phyloP scores from a whole-genome alignment of 768 basidiomycete genomes.

The Lepiota venenata region DNA sequence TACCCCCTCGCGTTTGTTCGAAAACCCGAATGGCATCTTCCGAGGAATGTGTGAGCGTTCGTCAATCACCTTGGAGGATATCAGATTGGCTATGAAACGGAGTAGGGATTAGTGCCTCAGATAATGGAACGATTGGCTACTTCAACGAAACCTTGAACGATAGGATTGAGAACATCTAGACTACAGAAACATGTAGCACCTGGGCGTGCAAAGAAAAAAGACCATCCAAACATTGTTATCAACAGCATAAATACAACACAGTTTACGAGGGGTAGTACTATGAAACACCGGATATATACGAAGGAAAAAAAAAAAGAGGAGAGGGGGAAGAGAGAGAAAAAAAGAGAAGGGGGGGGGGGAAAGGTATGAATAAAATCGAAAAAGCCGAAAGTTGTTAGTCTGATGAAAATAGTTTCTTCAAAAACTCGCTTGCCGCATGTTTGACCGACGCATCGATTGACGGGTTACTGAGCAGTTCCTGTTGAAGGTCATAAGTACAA shows the following conservation, averaged over 20 bases:
- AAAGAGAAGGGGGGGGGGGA: not conserved
- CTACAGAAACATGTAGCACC: not conserved
- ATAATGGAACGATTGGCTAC: too few relatives aligned
- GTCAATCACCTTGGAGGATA: constrained; percentile 71
- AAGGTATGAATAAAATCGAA: not conserved
- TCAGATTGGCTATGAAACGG: constrained; percentile 33
- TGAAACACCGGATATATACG: constrained; percentile 6
- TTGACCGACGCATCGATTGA: constrained; percentile 57
- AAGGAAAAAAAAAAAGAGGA: not conserved
- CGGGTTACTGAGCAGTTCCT: constrained; percentile 60
- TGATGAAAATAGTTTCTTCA: constrained; percentile 45
- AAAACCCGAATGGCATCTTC: constrained; percentile 63
- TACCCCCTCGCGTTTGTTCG: constrained; percentile 66
- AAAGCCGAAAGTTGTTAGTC: constrained; percentile 1
- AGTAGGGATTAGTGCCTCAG: not conserved
- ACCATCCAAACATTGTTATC: constrained; percentile 5
- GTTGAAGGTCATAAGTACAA: constrained; percentile 1
- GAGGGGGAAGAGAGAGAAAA: not conserved
- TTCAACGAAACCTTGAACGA: not conserved
- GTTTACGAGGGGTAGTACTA: not conserved
- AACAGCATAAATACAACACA: constrained; percentile 8
- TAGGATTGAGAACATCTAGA: too few relatives aligned
- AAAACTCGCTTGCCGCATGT: constrained; percentile 66
- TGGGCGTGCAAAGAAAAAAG: not conserved
- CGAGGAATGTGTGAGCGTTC: constrained; percentile 84